These are phyloP conservation scores for Trichosanthes cucumerina DNA, from an alignment of 306 rosid species.

Conservation along the genomic window DNA sequence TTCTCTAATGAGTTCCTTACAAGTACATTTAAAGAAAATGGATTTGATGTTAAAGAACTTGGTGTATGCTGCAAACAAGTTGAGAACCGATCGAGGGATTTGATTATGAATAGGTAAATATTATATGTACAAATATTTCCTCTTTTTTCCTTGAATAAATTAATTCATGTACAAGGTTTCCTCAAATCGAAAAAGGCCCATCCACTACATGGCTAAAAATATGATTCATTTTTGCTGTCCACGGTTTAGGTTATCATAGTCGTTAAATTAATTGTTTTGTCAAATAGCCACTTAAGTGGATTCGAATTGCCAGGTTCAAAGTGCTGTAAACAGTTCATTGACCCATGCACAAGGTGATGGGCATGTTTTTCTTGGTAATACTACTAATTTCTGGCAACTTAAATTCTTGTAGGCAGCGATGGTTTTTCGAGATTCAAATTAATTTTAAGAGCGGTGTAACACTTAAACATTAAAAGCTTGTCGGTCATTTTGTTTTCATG, in stretches of 20 bases:
- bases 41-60: conserved; percentile 58
- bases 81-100: conserved; percentile 75
- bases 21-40: conserved; percentile 64
- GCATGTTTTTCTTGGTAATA: background rate
- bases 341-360: background rate
- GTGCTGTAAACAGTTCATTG: background rate
- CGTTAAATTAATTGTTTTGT: background rate
- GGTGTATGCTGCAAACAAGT: conserved; percentile 86
- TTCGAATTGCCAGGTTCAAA: background rate
- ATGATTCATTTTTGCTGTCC: background rate
- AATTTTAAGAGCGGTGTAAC: background rate
- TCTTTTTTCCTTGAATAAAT: background rate
- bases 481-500: background rate
- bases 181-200: background rate
- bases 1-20: conserved; percentile 79
- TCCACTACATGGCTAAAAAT: background rate
- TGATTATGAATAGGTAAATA: conserved; percentile 75
- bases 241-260: background rate
- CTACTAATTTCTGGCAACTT: background rate
- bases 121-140: conserved; percentile 4
- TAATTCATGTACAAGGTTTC: background rate
- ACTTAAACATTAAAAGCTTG: background rate
- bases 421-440: background rate
- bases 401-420: background rate
- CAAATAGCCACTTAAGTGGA: background rate